phyloP scores from a whole-genome alignment of 306 rosid species.

The Erythrophleum fordii region DNA sequence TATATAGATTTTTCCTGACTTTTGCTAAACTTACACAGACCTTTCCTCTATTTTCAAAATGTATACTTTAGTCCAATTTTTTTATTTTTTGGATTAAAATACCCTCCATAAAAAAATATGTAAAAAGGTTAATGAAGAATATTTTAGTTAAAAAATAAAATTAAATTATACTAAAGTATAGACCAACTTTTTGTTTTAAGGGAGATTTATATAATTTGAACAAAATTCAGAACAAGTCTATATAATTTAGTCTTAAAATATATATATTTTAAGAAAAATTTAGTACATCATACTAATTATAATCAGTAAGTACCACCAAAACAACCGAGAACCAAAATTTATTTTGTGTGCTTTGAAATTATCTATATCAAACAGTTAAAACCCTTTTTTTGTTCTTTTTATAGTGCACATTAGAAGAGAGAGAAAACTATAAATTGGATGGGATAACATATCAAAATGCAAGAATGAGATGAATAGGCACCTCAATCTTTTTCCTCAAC shows the following conservation, averaged over 20 bases:
- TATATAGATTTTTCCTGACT: no score
- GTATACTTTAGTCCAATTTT: no score
- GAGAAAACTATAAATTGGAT: slow-evolving; percentile 8
- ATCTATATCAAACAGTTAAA: slow-evolving; percentile 9
- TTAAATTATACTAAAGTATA: no score
- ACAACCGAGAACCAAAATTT: slow-evolving; percentile 18
- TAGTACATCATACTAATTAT: neutral
- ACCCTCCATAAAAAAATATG: no score
- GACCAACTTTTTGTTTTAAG: no score
- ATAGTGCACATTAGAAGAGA: slow-evolving; percentile 18
- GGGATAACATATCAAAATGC: neutral
- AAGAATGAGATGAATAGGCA: slow-evolving; percentile 37
- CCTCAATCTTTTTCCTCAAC: slow-evolving; percentile 75
- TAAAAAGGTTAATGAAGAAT: no score
- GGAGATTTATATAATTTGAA: no score
- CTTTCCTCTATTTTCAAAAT: no score
- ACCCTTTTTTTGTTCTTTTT: neutral
- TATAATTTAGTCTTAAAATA: neutral
- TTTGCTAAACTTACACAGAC: no score
- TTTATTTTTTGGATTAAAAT: no score
- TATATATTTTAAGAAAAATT: neutral
- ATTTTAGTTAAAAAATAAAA: no score
- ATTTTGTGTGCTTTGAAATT: slow-evolving; percentile 13
- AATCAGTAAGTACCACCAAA: neutral
- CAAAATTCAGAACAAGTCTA: no score